Evolutionary conservation across 768 basidiomycete genomes (phyloP), one percentile per base, ranked within the genome.

Genomic region (Lactifluus rugatus): DNA sequence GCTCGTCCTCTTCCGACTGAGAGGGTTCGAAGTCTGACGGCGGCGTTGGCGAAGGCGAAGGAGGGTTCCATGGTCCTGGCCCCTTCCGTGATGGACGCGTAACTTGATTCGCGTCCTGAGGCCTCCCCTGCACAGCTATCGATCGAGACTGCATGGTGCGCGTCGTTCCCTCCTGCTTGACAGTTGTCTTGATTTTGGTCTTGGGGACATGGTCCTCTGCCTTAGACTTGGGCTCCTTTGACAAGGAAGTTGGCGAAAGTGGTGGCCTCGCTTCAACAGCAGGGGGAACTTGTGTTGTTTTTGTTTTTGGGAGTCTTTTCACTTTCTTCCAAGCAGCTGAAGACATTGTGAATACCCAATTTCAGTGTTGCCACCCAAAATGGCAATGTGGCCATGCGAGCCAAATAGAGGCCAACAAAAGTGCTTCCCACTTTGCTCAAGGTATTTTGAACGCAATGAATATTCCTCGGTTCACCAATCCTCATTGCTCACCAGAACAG

Each of bases 351-450:
- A 52, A 41, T 10, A 17, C 17, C 8, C 2, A 34, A 50, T 23
- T n/a, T 26, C 42, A n/a, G 3, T 6, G 23, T 34, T 21, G 32
- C 45, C n/a, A 2, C 4, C 19, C 3, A 17, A 11, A 14, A 44
- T 9, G 23, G 11, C 47, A 55, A 16, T 26, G 14, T 6, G 16
- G 8, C 7, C 21, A 23, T 11, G 2, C 8, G 28, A 9, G 14
- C 50, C 51, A 58, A 61, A 61, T 16, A 58, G 19, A 28, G 14
- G 10, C 25, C 46, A 58, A 58, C 45, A 52, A 58, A 11, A 13
- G 3, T 2, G 31, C n/a, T 44, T 32, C n/a, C n/a, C n/a, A n/a
- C n/a, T 6, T 8, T 42, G 9, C 9, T 21, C 10, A 23, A 34
- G 11, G 10, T 11, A n/a, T 36, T 13, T 3, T 11, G 42, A 17